Evolutionary conservation across 2,329 filamentous ascomycete genomes (phyloP).

Genomic region (Aschersonia sp.): DNA sequence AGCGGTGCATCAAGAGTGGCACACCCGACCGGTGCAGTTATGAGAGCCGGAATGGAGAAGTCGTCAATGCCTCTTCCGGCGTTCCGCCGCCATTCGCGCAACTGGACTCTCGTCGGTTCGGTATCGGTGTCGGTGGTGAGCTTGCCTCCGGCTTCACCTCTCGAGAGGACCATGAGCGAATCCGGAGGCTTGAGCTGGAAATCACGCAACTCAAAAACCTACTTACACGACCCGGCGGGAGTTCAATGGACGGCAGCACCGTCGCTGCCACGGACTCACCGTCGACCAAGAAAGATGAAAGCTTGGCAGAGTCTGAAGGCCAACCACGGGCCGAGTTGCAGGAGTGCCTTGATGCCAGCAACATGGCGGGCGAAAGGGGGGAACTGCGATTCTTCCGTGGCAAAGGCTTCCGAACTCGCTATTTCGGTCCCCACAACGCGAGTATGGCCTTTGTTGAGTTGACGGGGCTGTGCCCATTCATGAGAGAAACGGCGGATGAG

Average conservation of each 20-base stretch:
- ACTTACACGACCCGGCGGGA: slow-evolving; percentile 26
- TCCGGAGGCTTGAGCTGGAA: slow-evolving; percentile 43
- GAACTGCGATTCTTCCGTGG: slow-evolving; percentile 43
- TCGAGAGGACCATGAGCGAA: slow-evolving; percentile 38
- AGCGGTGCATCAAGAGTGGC: slow-evolving; percentile 47
- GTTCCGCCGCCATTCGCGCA: slow-evolving; percentile 26
- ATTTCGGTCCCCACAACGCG: slow-evolving; percentile 45
- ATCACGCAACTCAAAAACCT: slow-evolving; percentile 40
- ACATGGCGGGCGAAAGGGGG: slow-evolving; percentile 28
- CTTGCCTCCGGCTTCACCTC: slow-evolving; percentile 14
- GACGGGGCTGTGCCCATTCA: slow-evolving; percentile 42
- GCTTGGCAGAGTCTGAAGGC: slow-evolving; percentile 14
- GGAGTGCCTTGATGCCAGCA: slow-evolving; percentile 24
- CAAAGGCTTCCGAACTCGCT: slow-evolving; percentile 44
- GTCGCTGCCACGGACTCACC: slow-evolving; percentile 29
- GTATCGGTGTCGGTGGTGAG: slow-evolving; percentile 14
- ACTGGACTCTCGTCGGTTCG: slow-evolving; percentile 24
- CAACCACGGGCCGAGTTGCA: slow-evolving; percentile 20
- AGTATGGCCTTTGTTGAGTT: slow-evolving; percentile 45
- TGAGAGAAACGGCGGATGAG: slow-evolving; percentile 47
- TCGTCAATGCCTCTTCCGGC: slow-evolving; percentile 31
- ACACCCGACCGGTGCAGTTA: slow-evolving; percentile 46
- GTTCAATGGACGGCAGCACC: slow-evolving; percentile 36
- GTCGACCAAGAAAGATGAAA: slow-evolving; percentile 28
- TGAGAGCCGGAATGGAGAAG: slow-evolving; percentile 38